These are phyloP conservation scores for Peronospora belbahrii DNA, from an alignment of 352 stramenopile species.

Conservation along the genomic window DNA sequence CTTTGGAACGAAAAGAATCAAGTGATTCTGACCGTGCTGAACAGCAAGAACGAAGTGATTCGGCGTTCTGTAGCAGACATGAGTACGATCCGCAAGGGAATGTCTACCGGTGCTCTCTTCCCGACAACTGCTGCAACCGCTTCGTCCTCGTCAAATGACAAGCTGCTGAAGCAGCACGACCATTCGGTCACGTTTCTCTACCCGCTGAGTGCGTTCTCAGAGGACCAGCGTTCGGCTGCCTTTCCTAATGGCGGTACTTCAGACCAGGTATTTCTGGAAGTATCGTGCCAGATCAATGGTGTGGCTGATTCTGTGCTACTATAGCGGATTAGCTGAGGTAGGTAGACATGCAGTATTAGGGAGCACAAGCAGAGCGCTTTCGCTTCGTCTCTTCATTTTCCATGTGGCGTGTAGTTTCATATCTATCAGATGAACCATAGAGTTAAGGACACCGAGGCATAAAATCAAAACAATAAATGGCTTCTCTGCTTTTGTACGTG, in stretches of 20 bases:
- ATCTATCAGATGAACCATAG: constrained; percentile 25
- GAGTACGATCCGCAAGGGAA: constrained; percentile 66
- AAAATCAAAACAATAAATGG: constrained; percentile 20
- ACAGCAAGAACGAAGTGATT: constrained; percentile 66
- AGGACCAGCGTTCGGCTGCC: constrained; percentile 35
- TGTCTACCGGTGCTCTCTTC: constrained; percentile 63
- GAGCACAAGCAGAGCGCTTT: constrained; percentile 26
- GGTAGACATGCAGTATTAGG: constrained; percentile 32
- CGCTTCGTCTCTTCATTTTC: constrained; percentile 24
- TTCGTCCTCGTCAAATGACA: constrained; percentile 24
- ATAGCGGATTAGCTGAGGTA: constrained; percentile 15
- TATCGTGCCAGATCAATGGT: constrained; percentile 68
- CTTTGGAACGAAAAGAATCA: constrained; percentile 85
- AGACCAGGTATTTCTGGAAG: constrained; percentile 69
- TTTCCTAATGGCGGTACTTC: constrained; percentile 18
- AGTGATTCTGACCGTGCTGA: constrained; percentile 62
- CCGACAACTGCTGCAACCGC: constrained; percentile 30
- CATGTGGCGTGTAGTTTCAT: constrained; percentile 11
- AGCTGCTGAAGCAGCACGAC: constrained; percentile 32
- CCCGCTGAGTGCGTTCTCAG: constrained; percentile 69
- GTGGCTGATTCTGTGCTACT: constrained; percentile 19
- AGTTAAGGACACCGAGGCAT: constrained; percentile 6
- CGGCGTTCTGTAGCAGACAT: constrained; percentile 73
- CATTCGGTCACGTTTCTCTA: constrained; percentile 82
- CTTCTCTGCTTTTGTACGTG: constrained; percentile 12